Conservation (phyloP, 2,329 filamentous ascomycete species). For the Pestalotiopsis sp. region DNA sequence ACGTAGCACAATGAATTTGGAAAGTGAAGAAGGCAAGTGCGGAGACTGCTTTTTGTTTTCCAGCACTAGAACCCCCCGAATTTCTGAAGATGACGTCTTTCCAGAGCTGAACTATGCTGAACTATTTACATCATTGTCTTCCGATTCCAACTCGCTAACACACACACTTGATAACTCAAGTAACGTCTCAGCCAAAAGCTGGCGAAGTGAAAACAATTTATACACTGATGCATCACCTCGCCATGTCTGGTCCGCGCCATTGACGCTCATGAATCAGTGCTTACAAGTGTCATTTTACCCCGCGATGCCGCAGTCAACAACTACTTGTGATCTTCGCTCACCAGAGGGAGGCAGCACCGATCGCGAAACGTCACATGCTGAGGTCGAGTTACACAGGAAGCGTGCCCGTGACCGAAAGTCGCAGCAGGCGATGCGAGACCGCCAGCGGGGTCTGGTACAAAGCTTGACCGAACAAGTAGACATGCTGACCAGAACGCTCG, state of each 20-base stretch:
- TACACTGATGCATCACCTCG: not conserved
- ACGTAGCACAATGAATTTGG: too few relatives aligned
- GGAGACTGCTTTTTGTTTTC: too few relatives aligned
- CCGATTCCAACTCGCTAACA: too few relatives aligned
- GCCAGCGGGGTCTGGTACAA: slow-evolving; percentile 33
- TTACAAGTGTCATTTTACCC: not conserved
- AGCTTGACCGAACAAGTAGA: slow-evolving; percentile 32
- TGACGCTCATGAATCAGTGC: not conserved
- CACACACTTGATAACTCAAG: too few relatives aligned
- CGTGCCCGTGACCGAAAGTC: slow-evolving; percentile 34
- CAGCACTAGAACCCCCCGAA: too few relatives aligned
- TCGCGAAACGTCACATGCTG: not conserved
- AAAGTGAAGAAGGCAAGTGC: too few relatives aligned
- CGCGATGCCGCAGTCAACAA: not conserved
- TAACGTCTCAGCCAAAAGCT: too few relatives aligned
- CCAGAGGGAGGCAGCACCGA: not conserved
- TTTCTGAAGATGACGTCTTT: too few relatives aligned
- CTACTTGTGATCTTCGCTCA: not conserved
- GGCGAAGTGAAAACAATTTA: too few relatives aligned
- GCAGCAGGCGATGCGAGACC: slow-evolving; percentile 36
- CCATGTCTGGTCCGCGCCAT: not conserved
- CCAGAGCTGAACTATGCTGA: too few relatives aligned
- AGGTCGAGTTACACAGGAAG: slow-evolving; percentile 31
- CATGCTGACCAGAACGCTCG: slow-evolving; percentile 25
- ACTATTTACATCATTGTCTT: too few relatives aligned